phyloP scores from a whole-genome alignment of 768 basidiomycete species.

The Amylocystis lapponica region DNA sequence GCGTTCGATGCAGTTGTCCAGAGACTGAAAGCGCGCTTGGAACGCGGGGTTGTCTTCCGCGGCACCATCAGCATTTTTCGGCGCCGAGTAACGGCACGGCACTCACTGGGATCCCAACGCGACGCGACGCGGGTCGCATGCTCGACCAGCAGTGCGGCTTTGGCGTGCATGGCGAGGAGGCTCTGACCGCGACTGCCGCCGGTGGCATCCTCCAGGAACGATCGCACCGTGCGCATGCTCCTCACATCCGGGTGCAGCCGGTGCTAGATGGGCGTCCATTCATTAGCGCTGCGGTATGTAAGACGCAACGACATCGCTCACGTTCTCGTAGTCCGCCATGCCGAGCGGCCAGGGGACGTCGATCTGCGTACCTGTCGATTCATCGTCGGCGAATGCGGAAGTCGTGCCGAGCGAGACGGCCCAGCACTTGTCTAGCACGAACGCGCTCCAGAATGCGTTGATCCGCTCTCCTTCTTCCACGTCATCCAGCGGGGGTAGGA shows the following conservation, averaged over 20 bases:
- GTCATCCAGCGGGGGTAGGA: background rate
- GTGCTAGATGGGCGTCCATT: slow-evolving; percentile 28
- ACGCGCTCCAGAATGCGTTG: slow-evolving; percentile 61
- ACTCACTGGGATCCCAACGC: slow-evolving; percentile 27
- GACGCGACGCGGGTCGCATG: slow-evolving; percentile 48
- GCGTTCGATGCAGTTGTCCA: slow-evolving; percentile 25
- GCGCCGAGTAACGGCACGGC: background rate
- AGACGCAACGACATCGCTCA: slow-evolving; percentile 14
- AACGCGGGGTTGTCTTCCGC: slow-evolving; percentile 12
- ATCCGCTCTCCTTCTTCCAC: slow-evolving; percentile 63
- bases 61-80: slow-evolving; percentile 1
- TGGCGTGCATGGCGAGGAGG: slow-evolving; percentile 39
- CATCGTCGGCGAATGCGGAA: slow-evolving; percentile 48
- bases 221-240: slow-evolving; percentile 42
- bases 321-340: slow-evolving; percentile 27
- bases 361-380: slow-evolving; percentile 33
- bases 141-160: slow-evolving; percentile 56
- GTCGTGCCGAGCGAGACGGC: slow-evolving; percentile 48
- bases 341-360: slow-evolving; percentile 36
- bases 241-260: slow-evolving; percentile 38
- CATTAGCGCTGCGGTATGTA: slow-evolving; percentile 30
- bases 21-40: slow-evolving; percentile 18
- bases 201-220: slow-evolving; percentile 37
- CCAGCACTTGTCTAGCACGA: slow-evolving; percentile 52
- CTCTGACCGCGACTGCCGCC: slow-evolving; percentile 28